These are phyloP conservation scores for Moricandia moricandioides DNA, from an alignment of 345 rosid genomes.

Conservation along the genomic window DNA sequence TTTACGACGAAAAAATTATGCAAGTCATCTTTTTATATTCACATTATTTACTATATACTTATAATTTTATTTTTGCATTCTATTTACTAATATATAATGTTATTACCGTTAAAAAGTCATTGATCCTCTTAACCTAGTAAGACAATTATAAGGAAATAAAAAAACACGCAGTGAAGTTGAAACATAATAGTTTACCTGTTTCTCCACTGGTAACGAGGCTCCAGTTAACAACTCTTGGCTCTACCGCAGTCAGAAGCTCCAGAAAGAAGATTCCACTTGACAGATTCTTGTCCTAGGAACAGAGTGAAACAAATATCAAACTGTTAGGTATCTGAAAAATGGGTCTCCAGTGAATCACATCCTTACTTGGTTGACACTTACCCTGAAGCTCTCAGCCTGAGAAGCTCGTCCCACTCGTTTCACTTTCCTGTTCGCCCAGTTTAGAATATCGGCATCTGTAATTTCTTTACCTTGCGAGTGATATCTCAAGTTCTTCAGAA, in stretches of 20 bases:
- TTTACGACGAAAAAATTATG: no score
- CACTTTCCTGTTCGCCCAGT: slow-evolving; percentile 89
- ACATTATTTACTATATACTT: no score
- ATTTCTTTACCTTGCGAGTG: slow-evolving; percentile 94
- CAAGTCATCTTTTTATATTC: no score
- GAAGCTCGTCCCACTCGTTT: slow-evolving; percentile 66
- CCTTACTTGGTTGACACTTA: slow-evolving; percentile 29
- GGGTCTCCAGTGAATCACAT: neutral
- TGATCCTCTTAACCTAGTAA: no score
- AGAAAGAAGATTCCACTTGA: slow-evolving; percentile 81
- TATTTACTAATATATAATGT: no score
- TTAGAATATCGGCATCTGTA: slow-evolving; percentile 77
- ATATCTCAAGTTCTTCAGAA: slow-evolving; percentile 78
- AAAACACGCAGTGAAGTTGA: neutral
- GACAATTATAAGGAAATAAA: neutral
- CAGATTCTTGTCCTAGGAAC: slow-evolving; percentile 68
- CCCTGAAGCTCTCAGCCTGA: slow-evolving; percentile 90
- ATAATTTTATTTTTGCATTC: no score
- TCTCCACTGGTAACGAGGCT: slow-evolving; percentile 77
- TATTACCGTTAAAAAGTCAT: no score
- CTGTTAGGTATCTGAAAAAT: slow-evolving; percentile 14
- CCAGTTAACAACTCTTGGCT: slow-evolving; percentile 95
- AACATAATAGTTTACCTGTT: slow-evolving; percentile 49
- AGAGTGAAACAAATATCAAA: slow-evolving; percentile 15
- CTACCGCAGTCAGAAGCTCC: slow-evolving; percentile 84